Conservation (phyloP, 2,329 filamentous ascomycete genomes). For the Aspergillus sp. region DNA sequence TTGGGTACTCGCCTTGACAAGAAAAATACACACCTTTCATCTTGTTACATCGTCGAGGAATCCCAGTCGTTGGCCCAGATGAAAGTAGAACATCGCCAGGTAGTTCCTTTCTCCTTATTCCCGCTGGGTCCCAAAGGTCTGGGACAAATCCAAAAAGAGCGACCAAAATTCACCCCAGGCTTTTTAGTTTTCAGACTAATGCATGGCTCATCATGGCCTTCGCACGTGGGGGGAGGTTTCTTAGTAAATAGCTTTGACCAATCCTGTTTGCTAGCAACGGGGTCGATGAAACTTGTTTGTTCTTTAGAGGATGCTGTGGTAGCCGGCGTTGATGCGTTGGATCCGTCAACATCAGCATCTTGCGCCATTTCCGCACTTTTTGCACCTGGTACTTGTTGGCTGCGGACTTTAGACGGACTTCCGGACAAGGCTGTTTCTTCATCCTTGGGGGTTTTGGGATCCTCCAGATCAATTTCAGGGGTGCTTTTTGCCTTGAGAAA, state of each 20-base stretch:
- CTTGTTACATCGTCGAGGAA: slow-evolving; percentile 18
- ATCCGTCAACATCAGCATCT: background rate
- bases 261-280: slow-evolving; percentile 71
- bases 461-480: background rate
- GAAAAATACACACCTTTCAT: background rate
- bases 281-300: slow-evolving; percentile 60
- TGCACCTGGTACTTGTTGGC: background rate
- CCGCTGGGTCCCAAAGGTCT: slow-evolving; percentile 84
- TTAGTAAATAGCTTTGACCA: slow-evolving; percentile 84
- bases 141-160: slow-evolving; percentile 67
- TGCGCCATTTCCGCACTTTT: background rate
- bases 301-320: slow-evolving; percentile 26
- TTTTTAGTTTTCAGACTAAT: slow-evolving; percentile 84
- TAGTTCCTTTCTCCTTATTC: slow-evolving; percentile 76
- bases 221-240: slow-evolving; percentile 73
- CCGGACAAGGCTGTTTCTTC: background rate
- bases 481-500: slow-evolving; percentile 70
- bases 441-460: background rate
- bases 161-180: slow-evolving; percentile 73
- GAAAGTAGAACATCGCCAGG: slow-evolving; percentile 88
- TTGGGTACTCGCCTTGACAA: background rate
- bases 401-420: background rate
- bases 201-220: slow-evolving; percentile 81
- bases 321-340: slow-evolving; percentile 4
- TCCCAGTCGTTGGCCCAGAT: slow-evolving; percentile 68